phyloP scores from a whole-genome alignment of 345 rosid species.

The Nasturtium officinale region DNA sequence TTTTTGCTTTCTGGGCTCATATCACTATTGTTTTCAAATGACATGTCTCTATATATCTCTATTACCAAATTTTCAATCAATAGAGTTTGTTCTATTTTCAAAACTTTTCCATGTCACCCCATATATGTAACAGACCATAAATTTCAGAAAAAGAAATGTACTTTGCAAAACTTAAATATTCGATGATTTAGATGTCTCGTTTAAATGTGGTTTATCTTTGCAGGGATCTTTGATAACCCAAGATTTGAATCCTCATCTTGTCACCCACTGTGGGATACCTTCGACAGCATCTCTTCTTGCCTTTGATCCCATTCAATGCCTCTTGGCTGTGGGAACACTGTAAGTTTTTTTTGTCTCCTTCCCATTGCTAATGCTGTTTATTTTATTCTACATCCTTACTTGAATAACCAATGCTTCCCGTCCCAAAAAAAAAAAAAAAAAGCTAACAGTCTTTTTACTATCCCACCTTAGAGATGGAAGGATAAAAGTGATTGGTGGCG shows the following conservation, averaged over 20 bases:
- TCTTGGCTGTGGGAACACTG: constrained; percentile 83
- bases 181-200: background rate
- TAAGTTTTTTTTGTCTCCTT: constrained; percentile 45
- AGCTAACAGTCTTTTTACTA: constrained; percentile 14
- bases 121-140: constrained; percentile 10
- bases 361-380: background rate
- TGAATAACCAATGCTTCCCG: constrained; percentile 2
- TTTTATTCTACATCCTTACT: background rate
- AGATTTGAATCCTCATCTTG: constrained; percentile 60
- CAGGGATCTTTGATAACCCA: constrained; percentile 42
- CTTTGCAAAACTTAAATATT: background rate
- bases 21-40: background rate
- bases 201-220: background rate
- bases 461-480: constrained; percentile 69
- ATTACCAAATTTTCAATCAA: background rate
- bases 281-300: constrained; percentile 80
- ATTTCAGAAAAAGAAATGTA: background rate
- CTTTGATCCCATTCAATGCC: constrained; percentile 72
- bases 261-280: constrained; percentile 79
- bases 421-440: too few species aligned
- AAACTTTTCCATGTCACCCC: background rate
- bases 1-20: background rate
- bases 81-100: background rate
- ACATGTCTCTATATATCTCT: too few species aligned
- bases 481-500: constrained; percentile 85